Base-by-base conservation (phyloP, 129 eudicot species). In the Sambucus nigra region DNA sequence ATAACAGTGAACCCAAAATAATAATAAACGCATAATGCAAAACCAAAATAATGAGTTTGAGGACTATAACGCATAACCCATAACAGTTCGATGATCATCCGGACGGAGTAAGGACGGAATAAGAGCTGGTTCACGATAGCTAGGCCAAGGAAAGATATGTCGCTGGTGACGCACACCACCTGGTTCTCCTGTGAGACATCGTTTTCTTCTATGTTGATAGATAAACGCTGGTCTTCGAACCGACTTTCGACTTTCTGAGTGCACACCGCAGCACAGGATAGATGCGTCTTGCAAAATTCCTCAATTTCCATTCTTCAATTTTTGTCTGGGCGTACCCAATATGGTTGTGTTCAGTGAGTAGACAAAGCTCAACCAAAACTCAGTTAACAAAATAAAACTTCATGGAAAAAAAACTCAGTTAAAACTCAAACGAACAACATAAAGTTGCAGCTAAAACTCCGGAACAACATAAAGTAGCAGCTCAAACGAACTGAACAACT, bases 121-220 rank as follows among this genome's bases (percentile, higher is more conserved):
- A 86, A 47, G 17, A 86, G 87, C 44, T 73, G 87, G 35, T 75
- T 81, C 2, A 86, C 95, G 44, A 86, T 65, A 7, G 92, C 87
- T 51, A 78, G 67, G 5, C 95, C 87, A 1, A 86, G 63, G 56
- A 63, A 86, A 23, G 87, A 81, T 19, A 81, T 87, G 55, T 87
- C 95, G 71, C 95, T 81, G 5, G 95, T 86, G 60, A 86, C 87
- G 11, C 95, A 86, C 19, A 86, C 95, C 14, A 78, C 51, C 70
- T 72, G 77, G 55, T 74, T 76, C 44, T 61, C 41, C 14, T n/a
- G 22, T 3, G 19, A 51, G 51, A 52, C 76, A 47, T 55, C 76
- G 25, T 50, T 45, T n/a, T 18, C 18, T 20, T 51, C 61, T 22
- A 21, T 73, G n/a, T 70, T 17, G 10, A 57, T 12, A 14, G 21